phyloP scores from a whole-genome alignment of 2,329 filamentous ascomycete species.

The Apiospora marii region DNA sequence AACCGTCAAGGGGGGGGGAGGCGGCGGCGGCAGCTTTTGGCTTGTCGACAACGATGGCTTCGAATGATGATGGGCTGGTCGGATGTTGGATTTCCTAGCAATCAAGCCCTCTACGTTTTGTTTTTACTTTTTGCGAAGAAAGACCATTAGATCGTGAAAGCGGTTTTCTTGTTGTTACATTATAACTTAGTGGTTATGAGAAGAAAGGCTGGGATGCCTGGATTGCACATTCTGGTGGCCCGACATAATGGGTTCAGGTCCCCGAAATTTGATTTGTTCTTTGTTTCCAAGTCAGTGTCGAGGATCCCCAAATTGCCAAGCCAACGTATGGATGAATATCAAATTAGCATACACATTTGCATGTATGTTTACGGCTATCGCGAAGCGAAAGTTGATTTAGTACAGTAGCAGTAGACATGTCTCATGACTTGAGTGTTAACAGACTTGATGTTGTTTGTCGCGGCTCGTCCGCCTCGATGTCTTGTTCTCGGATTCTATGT shows the following conservation, averaged over 20 bases:
- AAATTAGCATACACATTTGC: not conserved
- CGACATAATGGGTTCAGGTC: constrained; percentile 19
- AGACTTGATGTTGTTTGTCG: not conserved
- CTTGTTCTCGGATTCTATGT: not conserved
- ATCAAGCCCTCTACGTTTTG: not conserved
- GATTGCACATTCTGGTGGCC: not conserved
- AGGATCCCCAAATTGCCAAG: constrained; percentile 14
- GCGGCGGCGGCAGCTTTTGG: not conserved
- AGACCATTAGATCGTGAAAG: not conserved
- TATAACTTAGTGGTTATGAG: constrained; percentile 16
- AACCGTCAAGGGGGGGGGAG: not conserved
- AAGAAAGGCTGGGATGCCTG: constrained; percentile 11
- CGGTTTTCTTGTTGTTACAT: not conserved
- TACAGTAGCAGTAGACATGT: not conserved
- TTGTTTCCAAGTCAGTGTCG: constrained; percentile 19
- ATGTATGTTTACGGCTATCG: not conserved
- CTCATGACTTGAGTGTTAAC: not conserved
- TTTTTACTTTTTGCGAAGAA: not conserved
- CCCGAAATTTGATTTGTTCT: constrained; percentile 21
- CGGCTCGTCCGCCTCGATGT: not conserved
- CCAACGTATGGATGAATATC: not conserved
- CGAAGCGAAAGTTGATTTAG: not conserved
- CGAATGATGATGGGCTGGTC: not conserved
- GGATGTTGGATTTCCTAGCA: not conserved
- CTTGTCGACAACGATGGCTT: not conserved